Evolutionary conservation across 805 yeast genomes (phyloP), one percentile per base, ranked within the genome.

Genomic region (Candida wancherniae): DNA sequence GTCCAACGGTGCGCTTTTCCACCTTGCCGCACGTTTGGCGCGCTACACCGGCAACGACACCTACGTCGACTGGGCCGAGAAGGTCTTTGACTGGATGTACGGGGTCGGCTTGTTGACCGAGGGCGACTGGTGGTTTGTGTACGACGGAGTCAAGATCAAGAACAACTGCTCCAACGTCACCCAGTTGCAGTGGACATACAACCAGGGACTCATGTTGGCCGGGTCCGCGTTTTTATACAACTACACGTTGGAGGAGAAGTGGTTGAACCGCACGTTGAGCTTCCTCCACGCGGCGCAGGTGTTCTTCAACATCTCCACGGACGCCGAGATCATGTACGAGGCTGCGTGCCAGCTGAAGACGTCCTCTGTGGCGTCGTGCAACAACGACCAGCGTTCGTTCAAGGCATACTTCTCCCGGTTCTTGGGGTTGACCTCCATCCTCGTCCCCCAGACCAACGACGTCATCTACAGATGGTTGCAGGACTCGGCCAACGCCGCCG

Each of bases 321-420:
- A 71, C 26, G 42, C 45, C 6, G 46, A 60, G 21, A 61, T 84
- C 28, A 69, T 85, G 75, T 83, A 69, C 50, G 97, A 88, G 55
- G 80, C 81, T 5, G 86, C 95, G 1, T 88, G 97, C 58, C 94
- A 84, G 64, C 65, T 68, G 11, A 44, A 62, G 2, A 56, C 55
- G 15, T 24, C 31, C 19, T 26, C 12, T 26, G 17, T 12, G 18
- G 21, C 10, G 28, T 64, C 69, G 22, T 88, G 97, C 66, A 75
- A 84, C 58, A 80, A 75, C 33, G 97, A 88, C 65, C 95, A 88
- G 66, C 70, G 95, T 37, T 77, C 92, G n/a, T 88, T 90, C 71
- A 85, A 84, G 63, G 95, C 95, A 1, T 83, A 80, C 46, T 71
- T 84, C 45, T 53, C 86, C 2, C 67, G 95, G 34, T 79, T 79